phyloP scores from a whole-genome alignment of 805 yeast species.

The Teunomyces aglyptinius region DNA sequence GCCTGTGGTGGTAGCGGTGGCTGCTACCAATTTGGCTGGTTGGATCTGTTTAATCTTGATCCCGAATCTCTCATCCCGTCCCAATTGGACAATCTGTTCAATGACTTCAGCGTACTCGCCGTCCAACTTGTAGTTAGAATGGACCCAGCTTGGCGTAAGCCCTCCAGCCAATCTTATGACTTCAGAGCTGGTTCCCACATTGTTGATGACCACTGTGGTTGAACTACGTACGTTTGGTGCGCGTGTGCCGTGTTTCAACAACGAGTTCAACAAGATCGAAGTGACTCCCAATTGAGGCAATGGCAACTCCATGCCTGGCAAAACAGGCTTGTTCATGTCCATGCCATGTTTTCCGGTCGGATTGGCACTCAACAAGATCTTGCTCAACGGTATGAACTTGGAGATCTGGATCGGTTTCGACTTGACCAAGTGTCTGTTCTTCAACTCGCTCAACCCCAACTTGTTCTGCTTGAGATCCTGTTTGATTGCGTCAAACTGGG shows the following conservation, averaged over 20 bases:
- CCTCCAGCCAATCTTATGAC: slow-evolving; percentile 83
- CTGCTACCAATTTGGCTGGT: slow-evolving; percentile 45
- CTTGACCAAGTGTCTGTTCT: slow-evolving; percentile 75
- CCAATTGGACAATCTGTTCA: slow-evolving; percentile 53
- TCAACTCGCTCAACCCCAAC: slow-evolving; percentile 76
- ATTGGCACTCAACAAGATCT: slow-evolving; percentile 59
- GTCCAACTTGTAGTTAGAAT: slow-evolving; percentile 66
- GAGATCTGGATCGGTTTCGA: slow-evolving; percentile 71
- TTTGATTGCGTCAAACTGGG: slow-evolving; percentile 45
- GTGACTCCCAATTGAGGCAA: slow-evolving; percentile 72
- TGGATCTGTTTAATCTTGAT: slow-evolving; percentile 61
- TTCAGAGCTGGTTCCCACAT: slow-evolving; percentile 44
- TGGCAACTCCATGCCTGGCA: slow-evolving; percentile 75
- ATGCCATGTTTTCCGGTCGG: slow-evolving; percentile 66
- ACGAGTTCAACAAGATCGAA: slow-evolving; percentile 62
- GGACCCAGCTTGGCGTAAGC: slow-evolving; percentile 80
- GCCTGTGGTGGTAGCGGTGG: slow-evolving; percentile 6
- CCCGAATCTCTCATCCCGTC: slow-evolving; percentile 71
- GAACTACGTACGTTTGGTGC: slow-evolving; percentile 64
- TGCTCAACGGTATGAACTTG: slow-evolving; percentile 68
- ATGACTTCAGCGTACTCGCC: slow-evolving; percentile 47
- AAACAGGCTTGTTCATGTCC: slow-evolving; percentile 62
- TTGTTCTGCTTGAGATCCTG: slow-evolving; percentile 60
- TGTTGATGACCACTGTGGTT: slow-evolving; percentile 64
- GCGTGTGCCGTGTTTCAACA: slow-evolving; percentile 47